These are phyloP conservation scores for Russula foetens DNA, from an alignment of 768 basidiomycete species.

Conservation along the genomic window DNA sequence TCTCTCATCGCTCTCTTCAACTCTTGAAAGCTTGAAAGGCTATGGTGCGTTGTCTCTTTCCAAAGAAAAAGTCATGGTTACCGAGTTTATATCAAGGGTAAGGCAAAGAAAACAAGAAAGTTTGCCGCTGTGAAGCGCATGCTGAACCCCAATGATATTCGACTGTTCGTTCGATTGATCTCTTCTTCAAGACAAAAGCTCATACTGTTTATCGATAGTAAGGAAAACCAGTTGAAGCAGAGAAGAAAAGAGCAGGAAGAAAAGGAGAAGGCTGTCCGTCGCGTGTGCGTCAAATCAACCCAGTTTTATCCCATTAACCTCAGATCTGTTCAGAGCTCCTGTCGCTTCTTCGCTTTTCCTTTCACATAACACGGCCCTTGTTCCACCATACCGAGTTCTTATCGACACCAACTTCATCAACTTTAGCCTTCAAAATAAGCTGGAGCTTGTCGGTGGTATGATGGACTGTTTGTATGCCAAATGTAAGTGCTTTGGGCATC, in stretches of 20 bases:
- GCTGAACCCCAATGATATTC: constrained; percentile 87
- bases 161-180: constrained; percentile 53
- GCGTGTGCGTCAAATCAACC: constrained; percentile 51
- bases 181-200: not conserved
- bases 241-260: constrained; percentile 76
- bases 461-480: constrained; percentile 99
- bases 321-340: constrained; percentile 48
- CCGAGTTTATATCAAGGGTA: constrained; percentile 44
- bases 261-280: constrained; percentile 66
- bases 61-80: not conserved
- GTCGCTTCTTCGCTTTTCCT: constrained; percentile 90
- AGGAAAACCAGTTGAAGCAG: constrained; percentile 88
- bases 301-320: not conserved
- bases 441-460: constrained; percentile 96
- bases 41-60: constrained; percentile 7
- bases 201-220: constrained; percentile 39
- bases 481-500: constrained; percentile 44
- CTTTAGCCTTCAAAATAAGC: constrained; percentile 94
- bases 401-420: constrained; percentile 99
- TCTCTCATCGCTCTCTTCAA: not conserved
- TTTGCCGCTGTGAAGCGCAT: constrained; percentile 92
- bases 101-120: constrained; percentile 89
- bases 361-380: constrained; percentile 90
- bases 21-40: too few species aligned
- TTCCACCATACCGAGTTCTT: constrained; percentile 93